Conservation (phyloP, 331 rosid species). For the Phaseolus coccineus region DNA sequence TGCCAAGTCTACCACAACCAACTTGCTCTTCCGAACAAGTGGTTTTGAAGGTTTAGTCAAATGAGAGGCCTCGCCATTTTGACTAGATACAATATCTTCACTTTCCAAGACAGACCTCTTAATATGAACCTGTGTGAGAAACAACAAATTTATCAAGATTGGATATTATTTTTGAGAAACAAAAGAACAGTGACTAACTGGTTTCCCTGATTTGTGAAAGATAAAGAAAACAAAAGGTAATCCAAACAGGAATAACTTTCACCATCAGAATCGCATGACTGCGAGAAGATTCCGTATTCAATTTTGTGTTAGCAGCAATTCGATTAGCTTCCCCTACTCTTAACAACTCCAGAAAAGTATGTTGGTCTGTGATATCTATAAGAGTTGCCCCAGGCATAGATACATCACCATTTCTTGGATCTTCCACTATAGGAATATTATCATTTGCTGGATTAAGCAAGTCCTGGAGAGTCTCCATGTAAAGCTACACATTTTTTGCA, state of each 20-base stretch:
- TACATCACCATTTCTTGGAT: conserved; percentile 94
- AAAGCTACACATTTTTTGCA: conserved; percentile 66
- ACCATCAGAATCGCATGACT: conserved; percentile 98
- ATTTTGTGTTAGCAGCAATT: conserved; percentile 91
- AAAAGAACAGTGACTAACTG: conserved; percentile 14
- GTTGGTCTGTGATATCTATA: conserved; percentile 86
- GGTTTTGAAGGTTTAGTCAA: conserved; percentile 80
- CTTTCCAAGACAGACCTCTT: conserved; percentile 77
- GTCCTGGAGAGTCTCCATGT: conserved; percentile 96
- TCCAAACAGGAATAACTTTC: conserved; percentile 46
- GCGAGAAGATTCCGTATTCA: conserved; percentile 97
- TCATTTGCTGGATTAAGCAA: conserved; percentile 92
- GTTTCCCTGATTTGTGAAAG: conserved; percentile 40
- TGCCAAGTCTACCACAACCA: conserved; percentile 95
- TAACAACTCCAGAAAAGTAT: conserved; percentile 77
- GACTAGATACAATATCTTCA: conserved; percentile 67
- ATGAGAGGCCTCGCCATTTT: conserved; percentile 78
- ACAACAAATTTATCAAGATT: conserved; percentile 50
- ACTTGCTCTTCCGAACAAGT: conserved; percentile 91
- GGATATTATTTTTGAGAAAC: conserved; percentile 26
- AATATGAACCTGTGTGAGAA: conserved; percentile 77
- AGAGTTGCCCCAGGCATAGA: conserved; percentile 88
- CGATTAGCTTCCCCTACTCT: conserved; percentile 92
- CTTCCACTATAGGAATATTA: conserved; percentile 93
- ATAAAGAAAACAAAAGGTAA: conserved; percentile 28